Evolutionary conservation across 768 basidiomycete species (phyloP).

Genomic region (Agrocybe pediades): DNA sequence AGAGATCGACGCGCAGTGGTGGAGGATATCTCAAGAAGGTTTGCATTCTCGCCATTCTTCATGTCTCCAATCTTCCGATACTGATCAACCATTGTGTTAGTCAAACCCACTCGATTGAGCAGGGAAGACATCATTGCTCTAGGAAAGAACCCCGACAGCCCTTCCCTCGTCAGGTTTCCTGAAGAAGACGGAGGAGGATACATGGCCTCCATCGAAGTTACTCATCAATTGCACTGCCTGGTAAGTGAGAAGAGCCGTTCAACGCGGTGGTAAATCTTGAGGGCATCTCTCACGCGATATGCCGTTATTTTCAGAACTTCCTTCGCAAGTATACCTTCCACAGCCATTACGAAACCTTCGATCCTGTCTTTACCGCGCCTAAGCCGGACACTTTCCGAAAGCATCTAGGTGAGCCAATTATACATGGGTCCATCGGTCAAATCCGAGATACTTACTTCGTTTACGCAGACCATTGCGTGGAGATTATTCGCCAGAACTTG

Average conservation of each 20-base stretch:
- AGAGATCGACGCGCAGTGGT: slow-evolving; percentile 11
- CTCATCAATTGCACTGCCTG: slow-evolving; percentile 7
- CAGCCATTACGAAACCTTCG: slow-evolving; percentile 8
- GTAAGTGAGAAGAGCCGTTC: neutral
- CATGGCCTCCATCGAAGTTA: slow-evolving; percentile 8
- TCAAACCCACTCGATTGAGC: neutral
- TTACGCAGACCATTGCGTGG: slow-evolving; percentile 8
- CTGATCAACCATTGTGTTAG: neutral
- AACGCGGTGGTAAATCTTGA: neutral
- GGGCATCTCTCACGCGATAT: neutral
- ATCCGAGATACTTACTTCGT: neutral
- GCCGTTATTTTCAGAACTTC: slow-evolving; percentile 2
- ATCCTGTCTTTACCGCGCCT: slow-evolving; percentile 1
- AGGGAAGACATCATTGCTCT: neutral
- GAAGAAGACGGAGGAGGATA: slow-evolving; percentile 8
- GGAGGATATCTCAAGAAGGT: slow-evolving; percentile 9
- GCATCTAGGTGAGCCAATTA: slow-evolving; percentile 4
- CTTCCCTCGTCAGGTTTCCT: neutral
- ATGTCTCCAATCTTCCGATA: neutral
- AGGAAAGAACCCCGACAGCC: neutral
- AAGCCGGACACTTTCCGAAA: slow-evolving; percentile 5
- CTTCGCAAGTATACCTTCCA: slow-evolving; percentile 9
- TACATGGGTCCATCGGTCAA: neutral
- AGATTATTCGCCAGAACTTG: slow-evolving; percentile 10
- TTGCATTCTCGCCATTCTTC: neutral